Conservation (phyloP, 192 early-diverging fungal species). For the Podochytrium sp. region DNA sequence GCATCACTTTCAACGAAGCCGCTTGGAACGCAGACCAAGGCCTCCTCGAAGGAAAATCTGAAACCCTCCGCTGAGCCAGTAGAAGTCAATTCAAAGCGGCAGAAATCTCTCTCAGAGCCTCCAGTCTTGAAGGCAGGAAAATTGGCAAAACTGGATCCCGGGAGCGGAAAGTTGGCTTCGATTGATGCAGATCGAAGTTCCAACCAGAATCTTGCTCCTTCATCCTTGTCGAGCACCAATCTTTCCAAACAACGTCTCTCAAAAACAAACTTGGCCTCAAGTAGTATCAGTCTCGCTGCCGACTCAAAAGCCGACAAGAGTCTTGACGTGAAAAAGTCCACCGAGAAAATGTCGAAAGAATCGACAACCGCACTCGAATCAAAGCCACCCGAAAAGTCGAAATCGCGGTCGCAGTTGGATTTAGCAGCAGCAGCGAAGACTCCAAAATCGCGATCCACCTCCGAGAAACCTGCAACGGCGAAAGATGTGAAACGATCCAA, state of each 20-base stretch:
- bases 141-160: background rate
- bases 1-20: background rate
- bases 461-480: background rate
- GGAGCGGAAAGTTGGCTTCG: background rate
- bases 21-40: background rate
- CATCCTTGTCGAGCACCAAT: background rate
- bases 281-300: background rate
- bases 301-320: background rate
- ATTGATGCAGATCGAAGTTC: background rate
- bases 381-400: background rate
- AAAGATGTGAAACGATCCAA: background rate
- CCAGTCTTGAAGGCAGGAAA: background rate
- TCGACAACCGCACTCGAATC: background rate
- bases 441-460: background rate
- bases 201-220: background rate
- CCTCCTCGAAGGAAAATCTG: background rate
- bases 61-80: background rate
- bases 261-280: background rate
- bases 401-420: background rate
- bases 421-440: background rate
- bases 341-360: background rate
- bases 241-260: background rate
- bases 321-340: background rate
- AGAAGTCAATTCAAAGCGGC: background rate
- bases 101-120: slow-evolving; percentile 11